phyloP scores from a whole-genome alignment of 2,329 filamentous ascomycete genomes.

The Arthrocladium fulminans region DNA sequence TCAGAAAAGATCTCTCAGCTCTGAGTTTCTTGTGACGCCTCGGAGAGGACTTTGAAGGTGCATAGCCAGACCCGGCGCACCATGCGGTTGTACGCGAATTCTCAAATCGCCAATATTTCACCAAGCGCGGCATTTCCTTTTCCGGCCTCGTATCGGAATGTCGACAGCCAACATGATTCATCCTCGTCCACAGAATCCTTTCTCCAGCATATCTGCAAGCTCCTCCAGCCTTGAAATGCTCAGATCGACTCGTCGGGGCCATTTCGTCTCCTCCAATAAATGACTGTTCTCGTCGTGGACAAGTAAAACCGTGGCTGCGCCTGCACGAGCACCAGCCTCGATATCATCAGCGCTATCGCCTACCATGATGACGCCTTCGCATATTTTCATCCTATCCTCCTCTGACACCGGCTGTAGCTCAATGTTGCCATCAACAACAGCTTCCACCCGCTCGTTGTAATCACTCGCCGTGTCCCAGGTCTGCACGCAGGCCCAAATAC shows the following conservation, averaged over 20 bases:
- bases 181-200: conserved; percentile 47
- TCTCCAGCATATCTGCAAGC: conserved; percentile 63
- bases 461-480: conserved; percentile 14
- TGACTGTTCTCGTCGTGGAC: conserved; percentile 71
- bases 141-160: too few species aligned
- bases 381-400: conserved; percentile 42
- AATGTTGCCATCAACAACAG: background rate
- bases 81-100: too few species aligned
- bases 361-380: conserved; percentile 27
- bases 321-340: conserved; percentile 72
- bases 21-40: too few species aligned
- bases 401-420: conserved; percentile 9
- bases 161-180: background rate
- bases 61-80: too few species aligned
- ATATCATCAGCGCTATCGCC: conserved; percentile 89
- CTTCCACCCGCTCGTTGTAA: background rate
- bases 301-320: conserved; percentile 82
- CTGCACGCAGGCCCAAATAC: conserved; percentile 20
- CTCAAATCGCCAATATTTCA: too few species aligned
- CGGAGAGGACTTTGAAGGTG: too few species aligned
- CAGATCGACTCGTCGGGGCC: conserved; percentile 60
- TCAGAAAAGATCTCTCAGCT: too few species aligned
- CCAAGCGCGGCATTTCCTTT: too few species aligned
- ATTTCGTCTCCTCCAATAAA: conserved; percentile 49
- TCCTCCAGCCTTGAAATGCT: conserved; percentile 66